phyloP scores from a whole-genome alignment of 768 basidiomycete genomes.

The Amanita pseudoporphyria region DNA sequence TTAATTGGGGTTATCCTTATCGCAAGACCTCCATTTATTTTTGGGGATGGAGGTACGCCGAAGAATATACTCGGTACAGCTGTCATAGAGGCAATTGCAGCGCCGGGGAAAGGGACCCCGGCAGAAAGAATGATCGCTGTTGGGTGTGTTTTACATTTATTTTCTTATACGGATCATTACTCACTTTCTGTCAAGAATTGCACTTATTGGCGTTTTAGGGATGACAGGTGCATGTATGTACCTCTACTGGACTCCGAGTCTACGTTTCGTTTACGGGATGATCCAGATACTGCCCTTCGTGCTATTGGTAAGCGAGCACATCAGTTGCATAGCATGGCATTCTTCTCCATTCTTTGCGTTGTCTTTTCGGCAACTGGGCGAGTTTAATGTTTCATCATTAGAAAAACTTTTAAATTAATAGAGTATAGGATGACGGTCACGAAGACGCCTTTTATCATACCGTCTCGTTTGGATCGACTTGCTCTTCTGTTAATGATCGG shows the following conservation, averaged over 20 bases:
- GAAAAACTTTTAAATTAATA: background rate
- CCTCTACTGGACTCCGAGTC: background rate
- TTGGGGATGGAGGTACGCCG: constrained; percentile 31
- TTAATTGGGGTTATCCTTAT: constrained; percentile 74
- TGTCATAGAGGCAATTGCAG: constrained; percentile 4
- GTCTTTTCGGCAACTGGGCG: constrained; percentile 26
- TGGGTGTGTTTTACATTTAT: constrained; percentile 24
- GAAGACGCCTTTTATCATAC: constrained; percentile 34
- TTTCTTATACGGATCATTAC: background rate
- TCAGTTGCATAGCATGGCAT: constrained; percentile 60
- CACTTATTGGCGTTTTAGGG: constrained; percentile 57
- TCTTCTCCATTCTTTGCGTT: constrained; percentile 53
- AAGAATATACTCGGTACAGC: constrained; percentile 5
- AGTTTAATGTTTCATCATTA: constrained; percentile 6
- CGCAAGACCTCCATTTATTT: constrained; percentile 67
- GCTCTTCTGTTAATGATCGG: constrained; percentile 40
- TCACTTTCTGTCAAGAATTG: constrained; percentile 29
- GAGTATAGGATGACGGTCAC: constrained; percentile 32
- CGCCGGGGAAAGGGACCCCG: constrained; percentile 18
- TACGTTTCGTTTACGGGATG: background rate
- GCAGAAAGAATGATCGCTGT: constrained; percentile 49
- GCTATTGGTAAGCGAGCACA: constrained; percentile 71
- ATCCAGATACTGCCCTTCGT: constrained; percentile 34
- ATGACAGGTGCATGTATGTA: constrained; percentile 59
- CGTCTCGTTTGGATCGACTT: constrained; percentile 35